Evolutionary conservation across 83 land plant genomes (phyloP).

Genomic region (Larix sibirica): DNA sequence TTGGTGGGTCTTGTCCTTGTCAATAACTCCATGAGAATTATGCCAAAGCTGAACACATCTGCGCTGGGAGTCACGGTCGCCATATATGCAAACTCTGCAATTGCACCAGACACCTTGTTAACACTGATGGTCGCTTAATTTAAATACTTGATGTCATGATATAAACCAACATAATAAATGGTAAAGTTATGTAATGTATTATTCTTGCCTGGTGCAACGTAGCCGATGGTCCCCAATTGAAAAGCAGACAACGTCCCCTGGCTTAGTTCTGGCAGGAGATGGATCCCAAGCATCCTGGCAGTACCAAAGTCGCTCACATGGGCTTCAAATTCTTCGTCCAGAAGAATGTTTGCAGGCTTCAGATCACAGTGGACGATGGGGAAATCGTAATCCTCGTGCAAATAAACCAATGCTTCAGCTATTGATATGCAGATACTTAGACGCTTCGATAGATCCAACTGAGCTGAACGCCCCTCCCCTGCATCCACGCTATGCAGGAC

Average conservation of each 20-base stretch:
- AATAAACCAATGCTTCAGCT: slow-evolving; percentile 55
- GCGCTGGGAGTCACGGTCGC: slow-evolving; percentile 42
- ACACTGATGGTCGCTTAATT: no score
- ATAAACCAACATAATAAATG: neutral
- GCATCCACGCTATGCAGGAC: slow-evolving; percentile 39
- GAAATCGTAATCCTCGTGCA: slow-evolving; percentile 50
- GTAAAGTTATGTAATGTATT: neutral
- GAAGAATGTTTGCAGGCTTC: slow-evolving; percentile 60
- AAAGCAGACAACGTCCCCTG: slow-evolving; percentile 12
- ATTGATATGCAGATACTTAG: slow-evolving; percentile 27
- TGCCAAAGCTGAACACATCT: slow-evolving; percentile 65
- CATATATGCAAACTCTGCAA: slow-evolving; percentile 61
- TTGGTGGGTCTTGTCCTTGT: slow-evolving; percentile 43
- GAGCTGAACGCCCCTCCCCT: slow-evolving; percentile 9
- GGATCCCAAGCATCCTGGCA: slow-evolving; percentile 48
- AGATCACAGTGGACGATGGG: slow-evolving; percentile 71
- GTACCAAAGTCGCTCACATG: slow-evolving; percentile 76
- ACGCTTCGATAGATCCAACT: slow-evolving; percentile 38
- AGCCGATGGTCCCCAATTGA: slow-evolving; percentile 64
- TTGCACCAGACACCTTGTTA: neutral
- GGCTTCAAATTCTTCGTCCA: slow-evolving; percentile 46
- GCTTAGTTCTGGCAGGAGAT: slow-evolving; percentile 21
- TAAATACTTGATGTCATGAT: neutral
- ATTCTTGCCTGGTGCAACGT: slow-evolving; percentile 60
- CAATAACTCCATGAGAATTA: slow-evolving; percentile 54